These are phyloP conservation scores for Nephelium lappaceum DNA, from an alignment of 345 rosid genomes.

Conservation along the genomic window DNA sequence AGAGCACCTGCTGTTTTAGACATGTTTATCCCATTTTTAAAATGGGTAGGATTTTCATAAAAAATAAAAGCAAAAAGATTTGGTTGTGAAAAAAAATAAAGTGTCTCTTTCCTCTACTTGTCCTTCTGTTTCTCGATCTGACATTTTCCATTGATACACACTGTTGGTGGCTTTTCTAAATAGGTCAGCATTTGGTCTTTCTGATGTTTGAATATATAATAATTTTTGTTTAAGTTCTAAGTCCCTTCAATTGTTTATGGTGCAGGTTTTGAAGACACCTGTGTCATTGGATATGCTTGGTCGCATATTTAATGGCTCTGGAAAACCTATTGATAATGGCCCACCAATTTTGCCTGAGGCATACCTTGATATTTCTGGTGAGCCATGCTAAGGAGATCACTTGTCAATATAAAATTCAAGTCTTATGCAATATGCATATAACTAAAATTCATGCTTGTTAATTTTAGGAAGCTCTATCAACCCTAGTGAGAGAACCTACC, in stretches of 20 bases:
- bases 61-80: too few species aligned
- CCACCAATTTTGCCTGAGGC: constrained; percentile 96
- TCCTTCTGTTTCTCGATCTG: background rate
- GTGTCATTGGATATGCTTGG: constrained; percentile 99
- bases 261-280: constrained; percentile 86
- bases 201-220: background rate
- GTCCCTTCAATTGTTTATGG: background rate
- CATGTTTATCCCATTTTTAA: too few species aligned
- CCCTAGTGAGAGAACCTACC: constrained; percentile 98
- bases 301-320: constrained; percentile 95
- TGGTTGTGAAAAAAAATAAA: too few species aligned
- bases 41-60: too few species aligned
- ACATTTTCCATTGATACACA: background rate
- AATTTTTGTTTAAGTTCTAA: background rate
- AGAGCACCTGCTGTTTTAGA: too few species aligned
- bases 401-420: background rate
- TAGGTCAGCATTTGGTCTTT: background rate
- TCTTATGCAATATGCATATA: background rate
- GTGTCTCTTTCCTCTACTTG: too few species aligned
- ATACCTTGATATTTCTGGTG: constrained; percentile 92
- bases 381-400: constrained; percentile 10
- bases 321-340: constrained; percentile 95
- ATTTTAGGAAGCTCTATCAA: constrained; percentile 86
- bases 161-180: background rate
- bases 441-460: background rate